Evolutionary conservation across 345 rosid genomes (phyloP), one percentile per base, ranked within the genome.

Genomic region (Syzygium jambos): DNA sequence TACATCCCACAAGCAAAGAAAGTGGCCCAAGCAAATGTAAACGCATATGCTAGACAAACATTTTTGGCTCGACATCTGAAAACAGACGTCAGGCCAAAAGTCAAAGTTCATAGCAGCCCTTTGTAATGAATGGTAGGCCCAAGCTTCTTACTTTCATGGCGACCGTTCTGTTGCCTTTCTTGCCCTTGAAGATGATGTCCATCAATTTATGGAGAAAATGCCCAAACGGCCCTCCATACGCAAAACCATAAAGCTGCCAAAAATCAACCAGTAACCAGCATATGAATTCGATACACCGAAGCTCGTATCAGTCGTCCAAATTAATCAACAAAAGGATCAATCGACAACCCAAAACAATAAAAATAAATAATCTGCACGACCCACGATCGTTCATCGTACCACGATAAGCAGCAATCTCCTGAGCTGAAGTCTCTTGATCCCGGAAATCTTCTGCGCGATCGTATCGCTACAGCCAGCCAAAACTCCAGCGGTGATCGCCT

Each of bases 221-320:
- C 29, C 96, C 98, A 90, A 96, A 97, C 29, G 99, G 98, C 84
- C 98, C 99, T 55, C 91, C 95, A 90, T 96, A 96, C 84, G 95
- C 95, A 87, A 95, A 94, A n/a, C 98, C 98, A 92, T 95, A 96
- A 73, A 96, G 92, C 98, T 73, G 82, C 49, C 82, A 73, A 0
- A 19, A 19, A 73, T 5, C 49, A 73, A 38, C 10, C 27, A 2
- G 82, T 5, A 73, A 73, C 41, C 49, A 38, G 49, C 15, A 73
- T 10, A 21, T 9, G 82, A 73, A 38, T 38, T 34, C 41, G 49
- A 22, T n/a, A n/a, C 19, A n/a, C 73, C 3, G 38, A n/a, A 63
- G 38, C 82, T 73, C 49, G 82, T 43, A 38, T 73, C 49, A 2
- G 49, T 6, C 49, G 27, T 3, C 82, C 49, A 11, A 11, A 38